These are phyloP conservation scores for Betula pendula DNA, from an alignment of 306 rosid species.

Conservation along the genomic window DNA sequence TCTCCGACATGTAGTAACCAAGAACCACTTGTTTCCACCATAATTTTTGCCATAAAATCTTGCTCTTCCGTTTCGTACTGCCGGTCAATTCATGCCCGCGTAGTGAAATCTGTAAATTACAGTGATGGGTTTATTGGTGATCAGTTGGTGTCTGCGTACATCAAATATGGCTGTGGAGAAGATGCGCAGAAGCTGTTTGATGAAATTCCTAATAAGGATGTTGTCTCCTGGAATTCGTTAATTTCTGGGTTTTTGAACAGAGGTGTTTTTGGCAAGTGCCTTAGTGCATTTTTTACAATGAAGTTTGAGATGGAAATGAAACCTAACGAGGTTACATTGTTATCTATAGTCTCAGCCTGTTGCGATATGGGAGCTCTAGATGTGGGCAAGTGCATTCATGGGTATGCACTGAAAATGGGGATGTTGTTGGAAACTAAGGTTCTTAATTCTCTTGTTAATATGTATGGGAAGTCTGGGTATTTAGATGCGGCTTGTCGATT, in stretches of 20 bases:
- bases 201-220: constrained; percentile 61
- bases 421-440: constrained; percentile 51
- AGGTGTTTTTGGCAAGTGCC: constrained; percentile 44
- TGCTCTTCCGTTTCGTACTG: constrained; percentile 48
- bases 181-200: constrained; percentile 65
- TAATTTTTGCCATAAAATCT: constrained; percentile 47
- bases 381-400: constrained; percentile 62
- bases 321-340: constrained; percentile 56
- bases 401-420: constrained; percentile 56
- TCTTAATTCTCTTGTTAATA: constrained; percentile 54
- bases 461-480: constrained; percentile 69
- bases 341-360: constrained; percentile 65
- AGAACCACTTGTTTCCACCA: constrained; percentile 43
- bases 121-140: constrained; percentile 76
- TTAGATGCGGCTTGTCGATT: constrained; percentile 45
- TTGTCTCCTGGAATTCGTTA: constrained; percentile 71
- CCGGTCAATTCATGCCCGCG: constrained; percentile 60
- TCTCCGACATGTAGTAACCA: neutral
- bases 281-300: constrained; percentile 44
- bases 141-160: constrained; percentile 54
- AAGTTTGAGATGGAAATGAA: constrained; percentile 37
- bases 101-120: constrained; percentile 55
- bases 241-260: constrained; percentile 58
- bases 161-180: constrained; percentile 43
- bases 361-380: constrained; percentile 29